Evolutionary conservation across 2,329 filamentous ascomycete species (phyloP), one percentile per base, ranked within the genome.

Genomic region (Eutypella sp.): DNA sequence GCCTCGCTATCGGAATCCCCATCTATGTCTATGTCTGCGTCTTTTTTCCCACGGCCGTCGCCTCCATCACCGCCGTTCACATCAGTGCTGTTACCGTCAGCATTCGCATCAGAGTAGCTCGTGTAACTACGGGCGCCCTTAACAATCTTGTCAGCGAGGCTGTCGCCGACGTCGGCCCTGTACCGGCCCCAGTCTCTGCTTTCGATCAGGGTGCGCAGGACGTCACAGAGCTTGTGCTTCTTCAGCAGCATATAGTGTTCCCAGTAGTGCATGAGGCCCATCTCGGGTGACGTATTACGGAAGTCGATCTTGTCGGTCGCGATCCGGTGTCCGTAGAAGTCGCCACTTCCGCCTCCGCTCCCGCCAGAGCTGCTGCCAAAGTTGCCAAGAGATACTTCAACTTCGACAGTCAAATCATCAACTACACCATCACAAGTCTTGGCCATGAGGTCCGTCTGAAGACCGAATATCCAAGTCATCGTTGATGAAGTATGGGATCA

Each of bases 221-320:
- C 47, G 20, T 64, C 59, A 9, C 51, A 55, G 39, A 64, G 58
- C 36, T 56, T 56, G 36, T 54, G 47, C 45, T 66, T 58, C 40
- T 59, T 61, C 23, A 55, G 49, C 41, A 53, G 47, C 59, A 61
- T 61, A 46, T 61, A 61, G 11, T 47, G 50, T 46, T 61, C 54
- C 57, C 57, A 61, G 13, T 51, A 55, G 13, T 52, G 53, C 5
- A 56, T 42, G n/a, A 62, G 51, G 1, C 58, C 57, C 23, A 49
- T 50, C 49, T 62, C 58, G n/a, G 57, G 59, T 27, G 55, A 55
- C 7, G 58, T 55, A 44, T 54, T 48, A 47, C 56, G 54, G 23
- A 64, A 64, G 44, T 67, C 64, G 38, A 70, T 57, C 47, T 66
- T 60, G 19, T 51, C 60, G 47, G 51, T 58, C 48, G 56, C 50